phyloP scores from a whole-genome alignment of 495 filamentous ascomycete genomes.

The Friedmanniomyces endolithicus region DNA sequence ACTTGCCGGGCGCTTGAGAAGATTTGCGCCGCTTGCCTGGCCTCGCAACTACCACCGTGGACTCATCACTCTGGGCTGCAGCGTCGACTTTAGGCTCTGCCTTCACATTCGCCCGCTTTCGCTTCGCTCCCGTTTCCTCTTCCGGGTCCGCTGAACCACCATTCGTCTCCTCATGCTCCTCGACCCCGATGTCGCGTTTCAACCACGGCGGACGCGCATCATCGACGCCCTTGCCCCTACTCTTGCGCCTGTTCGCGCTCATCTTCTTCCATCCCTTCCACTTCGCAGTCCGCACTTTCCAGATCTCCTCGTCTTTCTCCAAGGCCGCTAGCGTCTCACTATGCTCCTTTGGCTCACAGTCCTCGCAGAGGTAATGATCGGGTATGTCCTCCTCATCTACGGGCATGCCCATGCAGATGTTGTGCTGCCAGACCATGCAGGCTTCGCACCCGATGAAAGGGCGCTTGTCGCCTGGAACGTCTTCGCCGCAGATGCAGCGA shows the following conservation, averaged over 20 bases:
- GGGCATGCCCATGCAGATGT: conserved; percentile 80
- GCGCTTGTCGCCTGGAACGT: conserved; percentile 66
- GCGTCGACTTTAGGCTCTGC: not conserved
- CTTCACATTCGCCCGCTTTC: conserved; percentile 6
- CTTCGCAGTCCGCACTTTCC: conserved; percentile 44
- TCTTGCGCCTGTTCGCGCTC: conserved; percentile 22
- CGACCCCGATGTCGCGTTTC: conserved; percentile 24
- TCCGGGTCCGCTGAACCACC: conserved; percentile 5
- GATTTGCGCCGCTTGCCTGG: conserved; percentile 19
- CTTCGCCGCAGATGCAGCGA: conserved; percentile 84
- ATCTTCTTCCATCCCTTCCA: conserved; percentile 24
- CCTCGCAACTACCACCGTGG: not conserved
- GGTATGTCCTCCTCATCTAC: conserved; percentile 63
- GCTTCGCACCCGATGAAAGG: conserved; percentile 86
- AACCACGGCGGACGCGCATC: conserved; percentile 28
- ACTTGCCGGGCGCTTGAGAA: not conserved
- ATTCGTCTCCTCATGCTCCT: conserved; percentile 31
- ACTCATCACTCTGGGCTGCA: not conserved
- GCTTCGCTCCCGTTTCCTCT: conserved; percentile 7
- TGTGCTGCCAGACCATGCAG: conserved; percentile 92
- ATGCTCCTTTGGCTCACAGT: conserved; percentile 75
- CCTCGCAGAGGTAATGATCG: conserved; percentile 77
- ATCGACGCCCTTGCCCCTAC: conserved; percentile 38
- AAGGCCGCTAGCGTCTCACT: conserved; percentile 60
- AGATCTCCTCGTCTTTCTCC: conserved; percentile 66